These are phyloP conservation scores for Pseudophaeomoniella oleicola DNA, from an alignment of 2,329 filamentous ascomycete species.

Conservation along the genomic window DNA sequence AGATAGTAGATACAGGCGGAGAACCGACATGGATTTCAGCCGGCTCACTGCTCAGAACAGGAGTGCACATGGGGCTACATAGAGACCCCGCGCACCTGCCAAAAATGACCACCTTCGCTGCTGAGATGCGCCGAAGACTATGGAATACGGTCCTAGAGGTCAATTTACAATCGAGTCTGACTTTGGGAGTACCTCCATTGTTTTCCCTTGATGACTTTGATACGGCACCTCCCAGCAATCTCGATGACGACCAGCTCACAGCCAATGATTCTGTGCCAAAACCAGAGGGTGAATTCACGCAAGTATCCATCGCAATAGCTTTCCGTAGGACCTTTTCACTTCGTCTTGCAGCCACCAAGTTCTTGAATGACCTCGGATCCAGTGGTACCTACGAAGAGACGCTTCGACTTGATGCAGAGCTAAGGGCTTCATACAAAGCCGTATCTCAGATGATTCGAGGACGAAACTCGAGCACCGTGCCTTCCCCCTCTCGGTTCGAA, in stretches of 20 bases:
- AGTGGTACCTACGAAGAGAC: conserved; percentile 16
- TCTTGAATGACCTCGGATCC: conserved; percentile 18
- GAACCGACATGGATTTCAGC: conserved; percentile 20
- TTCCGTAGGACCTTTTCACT: conserved; percentile 8
- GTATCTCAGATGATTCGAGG: not conserved
- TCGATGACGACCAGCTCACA: conserved; percentile 19
- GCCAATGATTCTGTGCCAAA: conserved; percentile 7
- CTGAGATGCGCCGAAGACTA: conserved; percentile 16
- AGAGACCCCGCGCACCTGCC: conserved; percentile 15
- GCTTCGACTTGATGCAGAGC: conserved; percentile 13
- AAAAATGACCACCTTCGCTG: conserved; percentile 6
- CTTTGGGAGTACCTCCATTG: conserved; percentile 16
- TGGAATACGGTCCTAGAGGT: conserved; percentile 22
- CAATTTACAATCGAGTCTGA: conserved; percentile 16
- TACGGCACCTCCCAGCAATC: conserved; percentile 19
- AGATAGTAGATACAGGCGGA: conserved; percentile 17
- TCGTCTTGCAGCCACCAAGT: conserved; percentile 9
- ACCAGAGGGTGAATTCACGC: conserved; percentile 7
- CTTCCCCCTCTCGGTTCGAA: conserved; percentile 26
- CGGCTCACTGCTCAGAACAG: conserved; percentile 15
- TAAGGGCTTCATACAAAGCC: conserved; percentile 13
- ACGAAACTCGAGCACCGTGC: too few species aligned
- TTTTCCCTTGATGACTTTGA: conserved; percentile 18
- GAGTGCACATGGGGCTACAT: conserved; percentile 19
- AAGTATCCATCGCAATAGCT: conserved; percentile 12